Conservation (phyloP, 768 basidiomycete species). For the Nevesoporus exiguus region DNA sequence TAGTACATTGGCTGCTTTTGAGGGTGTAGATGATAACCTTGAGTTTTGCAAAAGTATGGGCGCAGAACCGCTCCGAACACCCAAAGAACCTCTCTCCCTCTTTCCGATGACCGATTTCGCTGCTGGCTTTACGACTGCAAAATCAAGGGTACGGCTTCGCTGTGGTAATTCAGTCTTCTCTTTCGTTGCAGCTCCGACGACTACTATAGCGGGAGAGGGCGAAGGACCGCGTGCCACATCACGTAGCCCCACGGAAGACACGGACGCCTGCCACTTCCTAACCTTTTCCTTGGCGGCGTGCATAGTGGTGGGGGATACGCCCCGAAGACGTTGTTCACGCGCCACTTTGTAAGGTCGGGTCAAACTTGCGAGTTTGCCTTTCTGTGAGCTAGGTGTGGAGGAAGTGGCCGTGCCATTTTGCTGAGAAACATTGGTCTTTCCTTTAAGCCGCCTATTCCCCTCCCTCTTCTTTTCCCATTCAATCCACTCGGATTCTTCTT, state of each 20-base stretch:
- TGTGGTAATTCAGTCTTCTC: slow-evolving; percentile 17
- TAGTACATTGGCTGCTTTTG: not conserved
- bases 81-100: slow-evolving; percentile 8
- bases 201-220: slow-evolving; percentile 4
- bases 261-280: slow-evolving; percentile 34
- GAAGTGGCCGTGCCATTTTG: not conserved
- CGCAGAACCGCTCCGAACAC: slow-evolving; percentile 4
- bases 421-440: slow-evolving; percentile 14
- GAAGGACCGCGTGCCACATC: not conserved
- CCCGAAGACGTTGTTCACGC: slow-evolving; percentile 5
- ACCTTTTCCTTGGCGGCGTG: slow-evolving; percentile 35
- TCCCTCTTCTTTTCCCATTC: slow-evolving; percentile 40
- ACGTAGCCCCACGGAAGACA: slow-evolving; percentile 21
- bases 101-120: slow-evolving; percentile 26
- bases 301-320: slow-evolving; percentile 26
- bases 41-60: slow-evolving; percentile 10
- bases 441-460: slow-evolving; percentile 16
- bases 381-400: slow-evolving; percentile 4
- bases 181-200: slow-evolving; percentile 6
- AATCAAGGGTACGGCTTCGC: slow-evolving; percentile 34
- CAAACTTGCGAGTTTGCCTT: not conserved
- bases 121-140: slow-evolving; percentile 42
- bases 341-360: not conserved
- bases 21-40: slow-evolving; percentile 14
- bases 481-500: slow-evolving; percentile 48